Conservation (phyloP, 805 yeast genomes). For the Metschnikowia lachancei region DNA sequence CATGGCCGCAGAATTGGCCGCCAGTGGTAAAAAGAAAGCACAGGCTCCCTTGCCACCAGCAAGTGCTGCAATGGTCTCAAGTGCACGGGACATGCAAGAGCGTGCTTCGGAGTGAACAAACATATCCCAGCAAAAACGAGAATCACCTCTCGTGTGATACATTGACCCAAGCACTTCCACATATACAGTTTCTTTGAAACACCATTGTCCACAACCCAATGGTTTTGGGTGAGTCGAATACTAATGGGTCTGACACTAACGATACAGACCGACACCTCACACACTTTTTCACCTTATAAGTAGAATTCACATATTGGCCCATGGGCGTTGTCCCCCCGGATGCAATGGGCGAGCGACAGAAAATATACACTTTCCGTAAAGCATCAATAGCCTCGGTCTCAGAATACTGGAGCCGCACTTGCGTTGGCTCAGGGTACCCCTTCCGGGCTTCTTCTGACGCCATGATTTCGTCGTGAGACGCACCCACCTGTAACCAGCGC, state of each 20-base stretch:
- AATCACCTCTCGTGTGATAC: not conserved
- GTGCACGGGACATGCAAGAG: not conserved
- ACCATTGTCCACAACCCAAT: conserved; percentile 57
- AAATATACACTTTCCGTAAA: conserved; percentile 36
- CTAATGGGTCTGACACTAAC: conserved; percentile 37
- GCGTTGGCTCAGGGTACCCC: conserved; percentile 6
- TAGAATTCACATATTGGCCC: conserved; percentile 15
- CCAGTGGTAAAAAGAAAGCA: not conserved
- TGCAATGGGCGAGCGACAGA: conserved; percentile 13
- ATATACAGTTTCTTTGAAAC: conserved; percentile 69
- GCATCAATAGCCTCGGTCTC: conserved; percentile 34
- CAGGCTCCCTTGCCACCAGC: not conserved
- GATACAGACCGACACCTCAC: conserved; percentile 45
- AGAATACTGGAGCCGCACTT: conserved; percentile 21
- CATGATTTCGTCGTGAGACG: conserved; percentile 11
- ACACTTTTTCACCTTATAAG: conserved; percentile 33
- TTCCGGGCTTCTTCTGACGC: not conserved
- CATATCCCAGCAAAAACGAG: too few relatives aligned
- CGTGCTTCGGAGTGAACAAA: not conserved
- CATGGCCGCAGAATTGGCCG: conserved; percentile 5
- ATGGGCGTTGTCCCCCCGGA: conserved; percentile 15
- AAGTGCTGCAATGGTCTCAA: conserved; percentile 1
- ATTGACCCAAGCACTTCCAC: conserved; percentile 76
- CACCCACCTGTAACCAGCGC: conserved; percentile 56
- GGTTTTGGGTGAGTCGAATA: conserved; percentile 32